Percentiles rank a stretch among this genome's conserved stretches.
These are phyloP conservation scores for Mycena haematopus DNA, from an alignment of 768 basidiomycete species.

Conservation along the genomic window DNA sequence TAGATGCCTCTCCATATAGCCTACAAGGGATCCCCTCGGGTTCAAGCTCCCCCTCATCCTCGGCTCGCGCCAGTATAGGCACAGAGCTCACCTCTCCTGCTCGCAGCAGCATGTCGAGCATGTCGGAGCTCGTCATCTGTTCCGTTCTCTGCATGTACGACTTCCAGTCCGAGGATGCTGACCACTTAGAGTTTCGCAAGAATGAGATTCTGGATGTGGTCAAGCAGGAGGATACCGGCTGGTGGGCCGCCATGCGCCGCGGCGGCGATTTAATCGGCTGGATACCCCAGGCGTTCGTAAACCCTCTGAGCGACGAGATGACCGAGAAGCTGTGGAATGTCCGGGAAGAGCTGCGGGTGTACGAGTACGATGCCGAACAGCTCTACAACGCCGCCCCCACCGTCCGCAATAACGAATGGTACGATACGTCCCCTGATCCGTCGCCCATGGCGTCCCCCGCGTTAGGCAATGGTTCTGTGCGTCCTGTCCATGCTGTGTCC, in stretches of 20 bases:
- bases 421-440: slow-evolving; percentile 33
- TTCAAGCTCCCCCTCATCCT: slow-evolving; percentile 43
- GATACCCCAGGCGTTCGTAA: slow-evolving; percentile 79
- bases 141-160: slow-evolving; percentile 73
- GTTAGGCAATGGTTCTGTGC: slow-evolving; percentile 8
- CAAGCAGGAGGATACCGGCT: slow-evolving; percentile 73
- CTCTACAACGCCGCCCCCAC: slow-evolving; percentile 49
- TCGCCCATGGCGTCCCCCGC: slow-evolving; percentile 24
- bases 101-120: slow-evolving; percentile 35
- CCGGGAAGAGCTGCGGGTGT: slow-evolving; percentile 50
- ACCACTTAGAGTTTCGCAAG: slow-evolving; percentile 66
- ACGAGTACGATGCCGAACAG: slow-evolving; percentile 56
- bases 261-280: slow-evolving; percentile 66
- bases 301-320: slow-evolving; percentile 57
- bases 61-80: slow-evolving; percentile 38
- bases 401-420: slow-evolving; percentile 35
- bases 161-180: slow-evolving; percentile 65
- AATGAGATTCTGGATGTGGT: slow-evolving; percentile 74
- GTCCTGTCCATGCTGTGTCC: background rate
- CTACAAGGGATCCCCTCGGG: slow-evolving; percentile 40
- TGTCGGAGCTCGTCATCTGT: slow-evolving; percentile 46
- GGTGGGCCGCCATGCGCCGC: slow-evolving; percentile 79
- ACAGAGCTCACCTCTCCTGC: slow-evolving; percentile 40
- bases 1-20: slow-evolving; percentile 43
- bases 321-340: slow-evolving; percentile 53